A percentile compares a stretch with the other conserved stretches of the same genome.
Conservation (phyloP, 2,329 filamentous ascomycete species). For the Trichoderma guizhouense region DNA sequence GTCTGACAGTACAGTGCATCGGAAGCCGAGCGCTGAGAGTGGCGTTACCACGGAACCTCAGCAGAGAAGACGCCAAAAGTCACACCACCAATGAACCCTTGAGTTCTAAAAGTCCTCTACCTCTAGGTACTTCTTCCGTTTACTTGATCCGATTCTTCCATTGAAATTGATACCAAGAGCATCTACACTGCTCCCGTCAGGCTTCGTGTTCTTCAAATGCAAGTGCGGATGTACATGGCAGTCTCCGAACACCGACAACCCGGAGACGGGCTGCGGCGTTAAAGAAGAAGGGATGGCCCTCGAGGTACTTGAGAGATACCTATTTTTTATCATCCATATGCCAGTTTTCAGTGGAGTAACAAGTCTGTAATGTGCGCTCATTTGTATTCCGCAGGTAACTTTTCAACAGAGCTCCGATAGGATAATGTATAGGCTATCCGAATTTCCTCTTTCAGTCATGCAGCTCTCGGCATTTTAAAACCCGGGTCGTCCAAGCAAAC, state of each 20-base stretch:
- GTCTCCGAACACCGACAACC: not conserved
- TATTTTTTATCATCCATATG: not conserved
- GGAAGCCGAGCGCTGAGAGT: constrained; percentile 15
- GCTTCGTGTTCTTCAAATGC: not conserved
- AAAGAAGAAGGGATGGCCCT: not conserved
- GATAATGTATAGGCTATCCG: not conserved
- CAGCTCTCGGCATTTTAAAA: not conserved
- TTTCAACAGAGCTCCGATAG: not conserved
- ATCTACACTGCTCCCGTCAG: not conserved
- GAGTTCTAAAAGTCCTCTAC: not conserved
- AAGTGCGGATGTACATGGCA: not conserved
- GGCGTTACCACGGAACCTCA: constrained; percentile 14
- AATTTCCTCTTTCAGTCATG: not conserved
- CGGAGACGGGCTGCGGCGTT: not conserved
- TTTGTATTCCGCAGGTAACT: not conserved
- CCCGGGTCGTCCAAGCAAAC: not conserved
- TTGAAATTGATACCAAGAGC: not conserved
- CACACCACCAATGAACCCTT: constrained; percentile 7
- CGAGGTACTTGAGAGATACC: not conserved
- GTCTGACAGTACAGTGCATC: not conserved
- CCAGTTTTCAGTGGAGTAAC: not conserved
- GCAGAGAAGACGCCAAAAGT: constrained; percentile 10
- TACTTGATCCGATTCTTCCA: not conserved
- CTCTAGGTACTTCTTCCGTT: not conserved
- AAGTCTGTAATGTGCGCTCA: not conserved